These are phyloP conservation scores for Gossypium mustelinum DNA, from an alignment of 345 rosid species.

Conservation along the genomic window DNA sequence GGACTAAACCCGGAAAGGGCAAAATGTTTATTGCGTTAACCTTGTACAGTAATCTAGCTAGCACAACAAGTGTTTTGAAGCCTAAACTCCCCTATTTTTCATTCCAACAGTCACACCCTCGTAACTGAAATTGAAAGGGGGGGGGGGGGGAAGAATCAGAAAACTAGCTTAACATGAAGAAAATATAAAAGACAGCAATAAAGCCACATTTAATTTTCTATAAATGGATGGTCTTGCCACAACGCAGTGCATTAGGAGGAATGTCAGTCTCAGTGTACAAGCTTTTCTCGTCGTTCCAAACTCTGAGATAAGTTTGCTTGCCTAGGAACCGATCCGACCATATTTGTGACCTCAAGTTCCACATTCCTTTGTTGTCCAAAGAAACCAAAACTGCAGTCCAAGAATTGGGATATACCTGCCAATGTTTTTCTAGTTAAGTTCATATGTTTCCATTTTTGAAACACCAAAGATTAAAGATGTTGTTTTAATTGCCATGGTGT, in stretches of 20 bases:
- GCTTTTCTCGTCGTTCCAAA: slow-evolving; percentile 53
- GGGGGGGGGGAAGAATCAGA: neutral
- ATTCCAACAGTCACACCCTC: slow-evolving; percentile 41
- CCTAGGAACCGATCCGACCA: slow-evolving; percentile 70
- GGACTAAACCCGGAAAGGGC: neutral
- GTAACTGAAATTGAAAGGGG: slow-evolving; percentile 30
- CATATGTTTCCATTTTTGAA: neutral
- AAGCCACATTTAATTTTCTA: neutral
- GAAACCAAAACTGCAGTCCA: slow-evolving; percentile 73
- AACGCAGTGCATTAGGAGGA: slow-evolving; percentile 34
- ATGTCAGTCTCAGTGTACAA: slow-evolving; percentile 33
- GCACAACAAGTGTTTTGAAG: neutral
- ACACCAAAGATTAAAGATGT: neutral
- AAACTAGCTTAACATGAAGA: neutral
- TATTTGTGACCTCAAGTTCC: slow-evolving; percentile 80
- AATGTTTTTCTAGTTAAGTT: neutral
- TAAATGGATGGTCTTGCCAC: slow-evolving; percentile 31
- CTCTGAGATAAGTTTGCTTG: slow-evolving; percentile 63
- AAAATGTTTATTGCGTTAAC: neutral
- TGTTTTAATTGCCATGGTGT: neutral
- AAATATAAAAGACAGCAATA: slow-evolving; percentile 7
- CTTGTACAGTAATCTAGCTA: neutral
- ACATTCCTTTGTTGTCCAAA: slow-evolving; percentile 91
- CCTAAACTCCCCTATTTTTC: slow-evolving; percentile 35
- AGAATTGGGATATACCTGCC: slow-evolving; percentile 53